A percentile compares a stretch with the other conserved stretches of the same genome.
These are phyloP conservation scores for Phaeoacremonium minimum DNA, from an alignment of 2,329 filamentous ascomycete genomes.

Conservation along the genomic window DNA sequence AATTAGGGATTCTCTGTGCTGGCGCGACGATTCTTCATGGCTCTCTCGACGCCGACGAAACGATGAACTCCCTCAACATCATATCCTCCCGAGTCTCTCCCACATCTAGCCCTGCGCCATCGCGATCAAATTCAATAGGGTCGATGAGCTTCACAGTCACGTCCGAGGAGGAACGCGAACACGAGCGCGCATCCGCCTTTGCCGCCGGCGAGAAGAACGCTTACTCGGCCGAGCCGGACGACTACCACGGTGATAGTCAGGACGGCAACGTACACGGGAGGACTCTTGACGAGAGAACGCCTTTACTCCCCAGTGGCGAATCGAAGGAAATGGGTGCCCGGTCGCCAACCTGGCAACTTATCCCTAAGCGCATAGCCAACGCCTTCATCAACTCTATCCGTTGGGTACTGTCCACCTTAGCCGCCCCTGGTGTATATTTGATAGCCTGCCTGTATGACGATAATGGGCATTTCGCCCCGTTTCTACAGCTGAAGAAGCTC, in stretches of 20 bases:
- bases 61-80: constrained; percentile 97
- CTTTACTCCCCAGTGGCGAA: constrained; percentile 48
- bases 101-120: constrained; percentile 49
- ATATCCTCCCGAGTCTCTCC: constrained; percentile 78
- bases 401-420: constrained; percentile 73
- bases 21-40: constrained; percentile 40
- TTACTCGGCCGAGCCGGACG: constrained; percentile 23
- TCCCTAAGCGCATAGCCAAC: constrained; percentile 67
- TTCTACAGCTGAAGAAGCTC: constrained; percentile 67
- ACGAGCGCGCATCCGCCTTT: constrained; percentile 18
- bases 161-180: constrained; percentile 32
- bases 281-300: constrained; percentile 61
- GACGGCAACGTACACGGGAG: constrained; percentile 12
- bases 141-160: constrained; percentile 44
- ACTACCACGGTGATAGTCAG: constrained; percentile 17
- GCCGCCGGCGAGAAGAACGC: constrained; percentile 24
- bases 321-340: constrained; percentile 27
- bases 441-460: constrained; percentile 81
- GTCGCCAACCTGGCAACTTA: constrained; percentile 44
- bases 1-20: neutral
- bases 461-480: constrained; percentile 72
- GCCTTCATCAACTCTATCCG: constrained; percentile 72
- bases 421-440: constrained; percentile 76
- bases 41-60: constrained; percentile 45
- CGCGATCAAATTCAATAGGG: constrained; percentile 58